phyloP scores from a whole-genome alignment of 768 basidiomycete species.

The Suillus tomentosus region DNA sequence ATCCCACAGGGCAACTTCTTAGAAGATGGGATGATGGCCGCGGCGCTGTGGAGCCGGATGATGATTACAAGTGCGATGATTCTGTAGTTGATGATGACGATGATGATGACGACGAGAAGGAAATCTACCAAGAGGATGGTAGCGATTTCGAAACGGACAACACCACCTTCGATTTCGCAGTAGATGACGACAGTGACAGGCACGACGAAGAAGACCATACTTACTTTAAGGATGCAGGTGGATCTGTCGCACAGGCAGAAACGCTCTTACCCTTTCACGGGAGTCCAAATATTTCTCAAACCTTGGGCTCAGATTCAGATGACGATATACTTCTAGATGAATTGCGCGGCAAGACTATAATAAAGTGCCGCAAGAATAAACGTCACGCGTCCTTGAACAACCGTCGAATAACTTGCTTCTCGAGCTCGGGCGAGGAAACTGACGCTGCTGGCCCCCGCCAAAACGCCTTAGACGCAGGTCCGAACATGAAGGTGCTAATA shows the following conservation, averaged over 20 bases:
- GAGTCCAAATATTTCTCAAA: not conserved
- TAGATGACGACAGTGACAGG: not conserved
- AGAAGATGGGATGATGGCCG: constrained; percentile 4
- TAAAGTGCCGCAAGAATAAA: not conserved
- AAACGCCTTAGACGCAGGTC: not conserved
- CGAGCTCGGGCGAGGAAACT: not conserved
- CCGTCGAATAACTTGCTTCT: not conserved
- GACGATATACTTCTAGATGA: not conserved
- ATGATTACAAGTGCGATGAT: constrained; percentile 1
- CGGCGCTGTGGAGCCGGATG: constrained; percentile 3
- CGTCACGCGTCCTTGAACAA: not conserved
- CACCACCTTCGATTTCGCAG: not conserved
- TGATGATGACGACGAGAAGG: not conserved
- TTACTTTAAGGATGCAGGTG: not conserved
- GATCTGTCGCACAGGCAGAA: not conserved
- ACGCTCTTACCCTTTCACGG: not conserved
- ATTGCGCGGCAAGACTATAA: not conserved
- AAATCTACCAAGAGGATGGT: not conserved
- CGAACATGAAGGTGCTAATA: not conserved
- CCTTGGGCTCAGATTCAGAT: not conserved
- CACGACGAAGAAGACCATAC: not conserved
- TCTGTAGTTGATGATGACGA: constrained; percentile 10
- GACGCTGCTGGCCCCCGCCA: not conserved
- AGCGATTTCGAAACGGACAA: not conserved
- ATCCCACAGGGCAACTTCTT: constrained; percentile 6